A percentile compares a stretch with the other conserved stretches of the same genome.
These are phyloP conservation scores for Penicillium silybi DNA, from an alignment of 495 filamentous ascomycete genomes.

Conservation along the genomic window DNA sequence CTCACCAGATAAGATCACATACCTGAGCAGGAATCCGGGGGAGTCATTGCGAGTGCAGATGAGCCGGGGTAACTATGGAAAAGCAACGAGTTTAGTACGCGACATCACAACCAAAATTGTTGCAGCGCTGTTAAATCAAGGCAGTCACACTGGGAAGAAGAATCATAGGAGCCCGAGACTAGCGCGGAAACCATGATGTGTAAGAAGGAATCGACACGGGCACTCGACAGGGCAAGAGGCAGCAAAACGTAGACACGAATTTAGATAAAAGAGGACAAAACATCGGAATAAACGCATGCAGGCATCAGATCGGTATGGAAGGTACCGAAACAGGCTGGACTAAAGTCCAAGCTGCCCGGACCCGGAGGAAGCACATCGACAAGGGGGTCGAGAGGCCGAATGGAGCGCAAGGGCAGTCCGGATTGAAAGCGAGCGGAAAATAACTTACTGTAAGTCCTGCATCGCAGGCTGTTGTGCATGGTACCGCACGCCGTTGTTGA, in stretches of 20 bases:
- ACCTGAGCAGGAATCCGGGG: slow-evolving; percentile 47
- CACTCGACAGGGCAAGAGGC: slow-evolving; percentile 4
- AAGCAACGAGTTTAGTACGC: slow-evolving; percentile 22
- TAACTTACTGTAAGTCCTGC: slow-evolving; percentile 49
- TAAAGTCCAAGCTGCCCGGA: slow-evolving; percentile 31
- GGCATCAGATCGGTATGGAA: slow-evolving; percentile 28
- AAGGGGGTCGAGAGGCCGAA: slow-evolving; percentile 35
- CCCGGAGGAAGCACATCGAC: slow-evolving; percentile 35
- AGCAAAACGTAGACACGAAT: slow-evolving; percentile 13
- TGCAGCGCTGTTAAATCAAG: neutral
- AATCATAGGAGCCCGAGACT: slow-evolving; percentile 10
- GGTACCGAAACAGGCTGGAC: slow-evolving; percentile 28
- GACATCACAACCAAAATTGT: slow-evolving; percentile 12
- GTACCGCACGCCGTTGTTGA: slow-evolving; percentile 46
- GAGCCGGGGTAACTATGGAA: slow-evolving; percentile 37
- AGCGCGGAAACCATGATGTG: slow-evolving; percentile 17
- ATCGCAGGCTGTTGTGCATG: slow-evolving; percentile 40
- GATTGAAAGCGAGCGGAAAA: slow-evolving; percentile 32
- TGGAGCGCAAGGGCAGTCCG: slow-evolving; percentile 35
- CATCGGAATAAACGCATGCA: slow-evolving; percentile 29
- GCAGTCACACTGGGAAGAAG: neutral
- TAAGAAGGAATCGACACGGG: slow-evolving; percentile 11
- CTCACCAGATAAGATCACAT: slow-evolving; percentile 11
- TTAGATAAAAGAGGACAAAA: slow-evolving; percentile 22
- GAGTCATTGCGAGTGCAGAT: slow-evolving; percentile 43